Conservation (phyloP, 768 basidiomycete genomes). For the Tricholomella constricta region DNA sequence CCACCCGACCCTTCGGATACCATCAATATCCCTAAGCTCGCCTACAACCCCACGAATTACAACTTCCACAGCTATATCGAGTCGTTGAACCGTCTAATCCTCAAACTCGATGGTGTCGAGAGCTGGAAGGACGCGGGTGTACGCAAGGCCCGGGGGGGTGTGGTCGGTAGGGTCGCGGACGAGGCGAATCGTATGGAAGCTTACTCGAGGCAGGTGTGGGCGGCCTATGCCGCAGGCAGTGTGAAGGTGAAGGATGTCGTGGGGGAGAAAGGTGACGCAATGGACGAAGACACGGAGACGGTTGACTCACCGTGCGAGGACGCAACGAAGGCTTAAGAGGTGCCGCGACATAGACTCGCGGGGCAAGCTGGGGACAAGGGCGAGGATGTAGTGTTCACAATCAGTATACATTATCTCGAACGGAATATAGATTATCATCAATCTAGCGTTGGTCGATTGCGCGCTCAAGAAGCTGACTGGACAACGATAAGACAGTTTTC, state of each 20-base stretch:
- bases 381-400: no score
- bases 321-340: no score
- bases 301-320: no score
- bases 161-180: constrained; percentile 60
- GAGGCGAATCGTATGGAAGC: constrained; percentile 58
- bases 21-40: constrained; percentile 42
- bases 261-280: not conserved
- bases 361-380: no score
- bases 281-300: no score
- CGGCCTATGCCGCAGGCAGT: constrained; percentile 21
- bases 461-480: no score
- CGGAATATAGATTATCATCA: no score
- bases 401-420: no score
- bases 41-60: constrained; percentile 63
- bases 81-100: constrained; percentile 61
- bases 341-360: no score
- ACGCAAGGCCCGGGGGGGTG: constrained; percentile 47
- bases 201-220: constrained; percentile 42
- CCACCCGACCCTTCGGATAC: constrained; percentile 18
- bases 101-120: constrained; percentile 67
- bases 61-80: constrained; percentile 65
- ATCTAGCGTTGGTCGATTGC: no score
- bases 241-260: not conserved
- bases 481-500: no score
- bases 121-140: constrained; percentile 60